Base-by-base conservation (phyloP, 305 asterid genomes). In the Fraxinus latifolia region DNA sequence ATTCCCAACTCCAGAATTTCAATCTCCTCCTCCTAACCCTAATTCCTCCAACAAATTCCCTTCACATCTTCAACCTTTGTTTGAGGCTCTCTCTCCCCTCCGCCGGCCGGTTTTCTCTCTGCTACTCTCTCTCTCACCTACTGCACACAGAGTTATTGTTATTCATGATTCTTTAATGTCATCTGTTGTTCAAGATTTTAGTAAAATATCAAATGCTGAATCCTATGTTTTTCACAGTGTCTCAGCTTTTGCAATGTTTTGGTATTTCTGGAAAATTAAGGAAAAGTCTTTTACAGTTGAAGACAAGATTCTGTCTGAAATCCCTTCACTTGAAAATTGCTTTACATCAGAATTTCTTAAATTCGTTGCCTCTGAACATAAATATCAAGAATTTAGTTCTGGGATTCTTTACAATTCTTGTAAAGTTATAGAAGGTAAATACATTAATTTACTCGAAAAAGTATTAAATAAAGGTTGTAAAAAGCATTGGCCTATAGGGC, bases 11-110 rank as follows among this genome's bases (percentile, higher is more conserved):
- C 90, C 89, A 11, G 36, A 86, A 5, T 77, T 87, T 42, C 80
- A 44, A 17, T 81, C 89, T 1, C 92, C 90, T 33, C 82, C 88
- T 2, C 91, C 91, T 0, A 68, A 88, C 29, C 91, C 91, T 23
- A 67, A 85, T 80, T 71, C 89, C 5, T 3, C 75, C 0, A 7
- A 17, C 82, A 87, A 85, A 37, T 88, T 88, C 84, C 88, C 89
- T 0, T 25, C 77, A 0, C 93, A 88, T 17, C 88, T 87, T 6
- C 85, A 50, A 5, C 91, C 88, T 0, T 70, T 86, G 0, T 67
- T 77, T 84, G 65, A 70, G 0, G 87, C 91, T 15, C 62, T 50
- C 23, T 15, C 23, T 1, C 31, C 2, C 85, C 86, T 81, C 53
- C 85, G 89, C 11, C 53, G 50, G n/a, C 88, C 88, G 0, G 29